Conservation (phyloP, 2,329 filamentous ascomycete genomes). For the Cladobotryum protrusum region DNA sequence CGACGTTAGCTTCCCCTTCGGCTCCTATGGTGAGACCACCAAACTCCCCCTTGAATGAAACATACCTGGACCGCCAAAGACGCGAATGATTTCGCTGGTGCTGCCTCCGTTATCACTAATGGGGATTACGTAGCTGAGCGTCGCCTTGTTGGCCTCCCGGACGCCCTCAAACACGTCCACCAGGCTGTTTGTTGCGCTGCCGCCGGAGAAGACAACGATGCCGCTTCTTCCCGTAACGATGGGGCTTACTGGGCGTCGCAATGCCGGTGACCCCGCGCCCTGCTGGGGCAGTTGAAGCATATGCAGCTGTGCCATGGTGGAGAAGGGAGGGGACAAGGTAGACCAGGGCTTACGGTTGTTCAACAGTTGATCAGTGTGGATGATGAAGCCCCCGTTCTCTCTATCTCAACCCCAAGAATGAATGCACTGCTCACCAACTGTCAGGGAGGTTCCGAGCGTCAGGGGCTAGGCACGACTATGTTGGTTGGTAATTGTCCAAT, state of each 20-base stretch:
- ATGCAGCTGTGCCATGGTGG: not conserved
- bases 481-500: too few species aligned
- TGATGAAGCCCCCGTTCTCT: too few species aligned
- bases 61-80: conserved; percentile 86
- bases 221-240: conserved; percentile 17
- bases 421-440: too few species aligned
- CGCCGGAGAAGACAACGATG: conserved; percentile 84
- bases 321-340: not conserved
- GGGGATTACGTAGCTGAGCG: conserved; percentile 80
- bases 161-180: conserved; percentile 80
- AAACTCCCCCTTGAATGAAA: not conserved
- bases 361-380: too few species aligned
- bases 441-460: too few species aligned
- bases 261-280: not conserved
- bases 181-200: conserved; percentile 88
- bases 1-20: not conserved
- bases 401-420: too few species aligned
- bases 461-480: too few species aligned
- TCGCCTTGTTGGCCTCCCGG: conserved; percentile 57
- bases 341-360: too few species aligned
- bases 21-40: not conserved
- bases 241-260: conserved; percentile 16
- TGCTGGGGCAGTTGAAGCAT: not conserved
- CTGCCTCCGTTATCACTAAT: conserved; percentile 95
- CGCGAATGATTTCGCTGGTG: conserved; percentile 86